Base-by-base conservation (phyloP, 345 rosid species). In the Populus nigra region DNA sequence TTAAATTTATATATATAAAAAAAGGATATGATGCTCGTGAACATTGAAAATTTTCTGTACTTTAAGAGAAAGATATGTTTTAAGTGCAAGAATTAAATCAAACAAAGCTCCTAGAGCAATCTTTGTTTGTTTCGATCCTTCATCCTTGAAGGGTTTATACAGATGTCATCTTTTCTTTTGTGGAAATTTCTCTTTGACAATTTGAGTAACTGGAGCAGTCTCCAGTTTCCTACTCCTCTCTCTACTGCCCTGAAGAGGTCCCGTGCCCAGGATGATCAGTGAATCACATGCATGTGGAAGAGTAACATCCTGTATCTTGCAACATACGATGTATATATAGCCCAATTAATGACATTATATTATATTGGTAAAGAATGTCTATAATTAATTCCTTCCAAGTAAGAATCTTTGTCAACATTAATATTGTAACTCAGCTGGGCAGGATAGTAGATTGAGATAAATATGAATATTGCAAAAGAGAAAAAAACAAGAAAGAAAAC, bases 361-460 rank as follows among this genome's bases (percentile, higher is more conserved):
- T 33, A 33, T 33, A 33, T 53, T 53, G 7, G 8, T 18, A 53
- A 17, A 17, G 38, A 66, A 31, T 66, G 8, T 2, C 18, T 18
- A 17, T 68, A 67, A 74, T 76, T 50, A 68, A 50, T 68, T 77
- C 72, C 65, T 68, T 31, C 27, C 27, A 65, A 36, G 8, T 38
- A 76, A 53, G 71, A 62, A 36, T 23, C 53, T 29, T 76, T 81
- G 49, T 79, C 79, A 72, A 70, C 67, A 35, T 25, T 55, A 23
- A 73, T 29, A 53, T 41, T 38, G 35, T 35, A 61, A 38, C n/a
- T 38, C 66, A 62, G 35, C 68, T 77, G 68, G 69, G 72, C 65
- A 76, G 66, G 59, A 68, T 35, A 35, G 38, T 69, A 31, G 12
- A 43, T 25, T 27, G 73, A 73, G 4, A 33, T 4, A 4, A 33